Evolutionary conservation across 2,329 filamentous ascomycete species (phyloP).

Genomic region (Alternaria triticimaculans): DNA sequence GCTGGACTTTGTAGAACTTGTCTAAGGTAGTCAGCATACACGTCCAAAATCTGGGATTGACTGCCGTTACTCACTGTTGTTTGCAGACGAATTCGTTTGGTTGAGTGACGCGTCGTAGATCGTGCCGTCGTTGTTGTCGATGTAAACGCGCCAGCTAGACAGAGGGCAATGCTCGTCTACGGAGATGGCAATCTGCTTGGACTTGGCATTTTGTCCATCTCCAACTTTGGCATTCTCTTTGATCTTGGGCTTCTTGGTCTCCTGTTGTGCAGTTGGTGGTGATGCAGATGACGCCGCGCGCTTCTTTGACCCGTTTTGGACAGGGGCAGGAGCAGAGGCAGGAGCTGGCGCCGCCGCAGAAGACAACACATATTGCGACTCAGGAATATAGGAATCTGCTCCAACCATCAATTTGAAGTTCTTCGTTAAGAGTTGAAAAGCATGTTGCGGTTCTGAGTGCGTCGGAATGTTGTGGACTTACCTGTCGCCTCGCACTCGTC

Average conservation of each 20-base stretch:
- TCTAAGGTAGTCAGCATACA: slow-evolving; percentile 44
- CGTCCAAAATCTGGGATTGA: neutral
- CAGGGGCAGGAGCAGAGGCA: slow-evolving; percentile 7
- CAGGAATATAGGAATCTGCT: slow-evolving; percentile 44
- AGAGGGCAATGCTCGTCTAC: slow-evolving; percentile 55
- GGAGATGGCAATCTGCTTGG: slow-evolving; percentile 52
- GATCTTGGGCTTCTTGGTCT: slow-evolving; percentile 33
- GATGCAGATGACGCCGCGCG: slow-evolving; percentile 35
- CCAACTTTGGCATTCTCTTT: slow-evolving; percentile 45
- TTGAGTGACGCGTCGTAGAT: slow-evolving; percentile 84
- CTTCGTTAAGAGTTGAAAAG: neutral
- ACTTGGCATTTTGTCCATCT: slow-evolving; percentile 55
- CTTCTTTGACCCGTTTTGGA: slow-evolving; percentile 37
- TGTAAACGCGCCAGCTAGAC: slow-evolving; percentile 61
- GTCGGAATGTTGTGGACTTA: slow-evolving; percentile 14
- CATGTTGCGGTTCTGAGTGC: neutral
- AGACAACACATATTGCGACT: slow-evolving; percentile 48
- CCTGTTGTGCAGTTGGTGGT: slow-evolving; percentile 24
- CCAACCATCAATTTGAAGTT: neutral
- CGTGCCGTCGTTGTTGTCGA: slow-evolving; percentile 67
- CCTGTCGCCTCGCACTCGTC: slow-evolving; percentile 59
- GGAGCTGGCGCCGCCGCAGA: slow-evolving; percentile 7
- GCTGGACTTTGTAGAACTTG: slow-evolving; percentile 79
- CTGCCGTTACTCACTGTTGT: slow-evolving; percentile 60
- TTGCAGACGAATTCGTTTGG: slow-evolving; percentile 73